Evolutionary conservation across 2,329 filamentous ascomycete genomes (phyloP).

Genomic region (Thermothelomyces thermophilus): DNA sequence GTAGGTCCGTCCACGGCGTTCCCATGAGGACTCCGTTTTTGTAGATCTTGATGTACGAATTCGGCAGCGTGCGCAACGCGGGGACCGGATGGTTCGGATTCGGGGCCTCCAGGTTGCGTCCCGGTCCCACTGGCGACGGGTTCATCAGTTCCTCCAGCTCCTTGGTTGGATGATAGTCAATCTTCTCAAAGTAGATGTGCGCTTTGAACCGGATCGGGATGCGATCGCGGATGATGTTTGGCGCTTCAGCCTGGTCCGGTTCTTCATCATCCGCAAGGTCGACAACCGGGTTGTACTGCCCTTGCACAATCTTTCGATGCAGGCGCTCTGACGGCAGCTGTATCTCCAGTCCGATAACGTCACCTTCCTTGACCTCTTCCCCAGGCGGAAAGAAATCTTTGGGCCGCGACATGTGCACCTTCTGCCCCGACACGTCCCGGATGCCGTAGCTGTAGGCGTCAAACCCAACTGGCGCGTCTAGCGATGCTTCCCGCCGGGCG

Average conservation of each 20-base stretch:
- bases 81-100: constrained; percentile 66
- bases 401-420: constrained; percentile 89
- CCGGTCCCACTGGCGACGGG: constrained; percentile 47
- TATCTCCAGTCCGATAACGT: constrained; percentile 91
- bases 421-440: constrained; percentile 82
- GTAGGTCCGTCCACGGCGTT: constrained; percentile 77
- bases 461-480: constrained; percentile 79
- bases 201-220: constrained; percentile 92
- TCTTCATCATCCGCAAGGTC: constrained; percentile 61
- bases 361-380: constrained; percentile 77
- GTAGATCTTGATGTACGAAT: constrained; percentile 81
- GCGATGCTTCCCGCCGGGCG: constrained; percentile 69
- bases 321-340: constrained; percentile 77
- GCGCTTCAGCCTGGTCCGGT: constrained; percentile 45
- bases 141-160: constrained; percentile 82
- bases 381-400: constrained; percentile 78
- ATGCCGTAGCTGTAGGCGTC: constrained; percentile 93
- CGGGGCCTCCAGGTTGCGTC: constrained; percentile 47
- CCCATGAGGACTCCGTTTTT: constrained; percentile 87
- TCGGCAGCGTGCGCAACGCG: constrained; percentile 77
- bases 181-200: constrained; percentile 88
- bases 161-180: constrained; percentile 81
- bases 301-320: constrained; percentile 82
- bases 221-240: constrained; percentile 88
- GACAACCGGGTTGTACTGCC: constrained; percentile 79